A percentile compares a stretch with the other conserved stretches of the same genome.
Evolutionary conservation across 306 rosid genomes (phyloP).

Genomic region (Purshia tridentata): DNA sequence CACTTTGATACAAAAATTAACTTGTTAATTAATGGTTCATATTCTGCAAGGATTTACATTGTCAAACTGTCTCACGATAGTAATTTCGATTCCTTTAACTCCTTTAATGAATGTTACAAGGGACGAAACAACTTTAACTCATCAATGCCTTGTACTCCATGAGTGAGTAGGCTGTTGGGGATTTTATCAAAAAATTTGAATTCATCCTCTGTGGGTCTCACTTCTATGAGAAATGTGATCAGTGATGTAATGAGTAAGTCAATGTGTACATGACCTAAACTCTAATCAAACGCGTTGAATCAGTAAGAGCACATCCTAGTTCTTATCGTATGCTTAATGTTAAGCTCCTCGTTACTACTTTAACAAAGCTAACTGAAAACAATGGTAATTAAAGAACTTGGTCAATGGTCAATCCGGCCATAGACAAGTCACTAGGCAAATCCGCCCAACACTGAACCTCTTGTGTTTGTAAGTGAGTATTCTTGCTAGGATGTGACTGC

Average conservation of each 20-base stretch:
- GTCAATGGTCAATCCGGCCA: conserved; percentile 17
- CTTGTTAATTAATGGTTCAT: too few species aligned
- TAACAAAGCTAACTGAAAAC: neutral
- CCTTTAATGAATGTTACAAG: neutral
- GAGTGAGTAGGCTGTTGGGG: too few species aligned
- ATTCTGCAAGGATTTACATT: too few species aligned
- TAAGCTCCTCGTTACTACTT: neutral
- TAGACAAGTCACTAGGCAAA: conserved; percentile 14
- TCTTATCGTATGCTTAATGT: neutral
- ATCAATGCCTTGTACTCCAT: neutral
- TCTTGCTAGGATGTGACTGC: neutral
- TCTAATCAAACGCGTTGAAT: neutral
- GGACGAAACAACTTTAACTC: neutral
- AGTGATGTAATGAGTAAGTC: neutral
- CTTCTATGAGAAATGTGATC: neutral
- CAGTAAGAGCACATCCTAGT: neutral
- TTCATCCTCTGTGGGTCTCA: neutral
- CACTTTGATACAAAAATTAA: too few species aligned
- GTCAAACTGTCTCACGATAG: too few species aligned
- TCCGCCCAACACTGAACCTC: conserved; percentile 7
- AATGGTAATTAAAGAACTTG: neutral
- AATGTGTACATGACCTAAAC: neutral
- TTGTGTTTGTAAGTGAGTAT: conserved; percentile 2
- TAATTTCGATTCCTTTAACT: neutral
- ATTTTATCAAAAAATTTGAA: too few species aligned